Evolutionary conservation across 805 yeast species (phyloP).

Genomic region (Pichia cabralensis): DNA sequence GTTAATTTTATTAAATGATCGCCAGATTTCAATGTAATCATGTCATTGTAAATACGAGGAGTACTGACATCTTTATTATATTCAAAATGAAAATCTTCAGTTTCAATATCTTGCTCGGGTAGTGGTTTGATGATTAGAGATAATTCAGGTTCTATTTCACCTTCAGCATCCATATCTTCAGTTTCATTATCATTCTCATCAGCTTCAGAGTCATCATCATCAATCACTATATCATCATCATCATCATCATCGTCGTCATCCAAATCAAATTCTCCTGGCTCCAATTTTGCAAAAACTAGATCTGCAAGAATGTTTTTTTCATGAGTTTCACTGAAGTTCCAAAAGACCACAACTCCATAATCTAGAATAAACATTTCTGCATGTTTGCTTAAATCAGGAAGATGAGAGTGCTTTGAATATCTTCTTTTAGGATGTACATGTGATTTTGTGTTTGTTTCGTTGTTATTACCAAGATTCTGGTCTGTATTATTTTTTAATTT

Average conservation of each 20-base stretch:
- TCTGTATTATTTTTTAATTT: not conserved
- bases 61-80: conserved; percentile 39
- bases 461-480: not conserved
- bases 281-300: conserved; percentile 53
- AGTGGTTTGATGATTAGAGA: conserved; percentile 60
- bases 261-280: conserved; percentile 33
- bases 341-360: conserved; percentile 95
- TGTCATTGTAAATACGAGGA: conserved; percentile 80
- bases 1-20: conserved; percentile 90
- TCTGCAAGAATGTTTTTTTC: conserved; percentile 93
- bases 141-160: conserved; percentile 10
- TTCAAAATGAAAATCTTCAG: conserved; percentile 76
- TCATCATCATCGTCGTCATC: conserved; percentile 32
- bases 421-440: conserved; percentile 8
- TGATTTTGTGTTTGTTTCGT: not conserved
- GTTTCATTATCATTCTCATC: conserved; percentile 2
- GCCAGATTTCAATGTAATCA: conserved; percentile 82
- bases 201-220: conserved; percentile 3
- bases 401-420: conserved; percentile 11
- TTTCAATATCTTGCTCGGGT: conserved; percentile 84
- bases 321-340: conserved; percentile 91
- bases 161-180: conserved; percentile 6
- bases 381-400: conserved; percentile 46
- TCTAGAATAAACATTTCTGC: conserved; percentile 85
- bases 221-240: conserved; percentile 24